phyloP scores from a whole-genome alignment of 371 early-diverging fungal species.

The Apophysomyces variabilis region DNA sequence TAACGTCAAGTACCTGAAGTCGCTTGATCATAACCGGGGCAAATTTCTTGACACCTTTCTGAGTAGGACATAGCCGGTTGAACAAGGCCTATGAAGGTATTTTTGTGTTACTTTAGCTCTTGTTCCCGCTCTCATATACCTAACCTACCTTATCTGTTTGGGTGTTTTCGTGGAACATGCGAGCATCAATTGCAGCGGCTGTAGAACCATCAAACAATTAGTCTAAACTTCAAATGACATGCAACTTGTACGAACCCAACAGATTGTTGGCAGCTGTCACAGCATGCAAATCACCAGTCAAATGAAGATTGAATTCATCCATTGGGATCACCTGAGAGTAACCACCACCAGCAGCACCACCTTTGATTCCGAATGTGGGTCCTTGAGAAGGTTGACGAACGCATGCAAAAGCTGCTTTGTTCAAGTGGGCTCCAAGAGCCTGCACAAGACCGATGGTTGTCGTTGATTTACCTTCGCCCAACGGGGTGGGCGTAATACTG shows the following conservation, averaged over 20 bases:
- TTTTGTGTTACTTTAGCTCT: slow-evolving; percentile 15
- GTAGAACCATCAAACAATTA: not conserved
- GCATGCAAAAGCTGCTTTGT: slow-evolving; percentile 89
- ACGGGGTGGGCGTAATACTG: slow-evolving; percentile 95
- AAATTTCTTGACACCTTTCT: slow-evolving; percentile 83
- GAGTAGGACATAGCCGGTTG: slow-evolving; percentile 85
- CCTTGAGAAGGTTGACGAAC: slow-evolving; percentile 98
- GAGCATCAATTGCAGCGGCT: slow-evolving; percentile 97
- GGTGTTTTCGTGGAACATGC: slow-evolving; percentile 96
- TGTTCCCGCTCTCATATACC: slow-evolving; percentile 23
- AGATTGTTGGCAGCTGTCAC: slow-evolving; percentile 97
- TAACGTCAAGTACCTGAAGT: slow-evolving; percentile 51
- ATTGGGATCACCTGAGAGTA: slow-evolving; percentile 98
- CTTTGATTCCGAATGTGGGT: slow-evolving; percentile 98
- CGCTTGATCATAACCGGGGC: slow-evolving; percentile 87
- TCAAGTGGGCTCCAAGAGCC: slow-evolving; percentile 91
- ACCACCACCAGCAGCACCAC: slow-evolving; percentile 98
- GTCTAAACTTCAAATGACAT: not conserved
- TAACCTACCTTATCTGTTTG: slow-evolving; percentile 70
- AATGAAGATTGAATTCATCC: slow-evolving; percentile 97
- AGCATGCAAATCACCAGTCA: slow-evolving; percentile 98
- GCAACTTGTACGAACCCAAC: slow-evolving; percentile 20
- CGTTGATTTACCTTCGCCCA: slow-evolving; percentile 98
- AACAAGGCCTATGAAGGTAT: slow-evolving; percentile 67
- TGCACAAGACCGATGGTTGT: slow-evolving; percentile 94